These are phyloP conservation scores for Colletotrichum eleusines DNA, from an alignment of 2,329 filamentous ascomycete genomes.

Conservation along the genomic window DNA sequence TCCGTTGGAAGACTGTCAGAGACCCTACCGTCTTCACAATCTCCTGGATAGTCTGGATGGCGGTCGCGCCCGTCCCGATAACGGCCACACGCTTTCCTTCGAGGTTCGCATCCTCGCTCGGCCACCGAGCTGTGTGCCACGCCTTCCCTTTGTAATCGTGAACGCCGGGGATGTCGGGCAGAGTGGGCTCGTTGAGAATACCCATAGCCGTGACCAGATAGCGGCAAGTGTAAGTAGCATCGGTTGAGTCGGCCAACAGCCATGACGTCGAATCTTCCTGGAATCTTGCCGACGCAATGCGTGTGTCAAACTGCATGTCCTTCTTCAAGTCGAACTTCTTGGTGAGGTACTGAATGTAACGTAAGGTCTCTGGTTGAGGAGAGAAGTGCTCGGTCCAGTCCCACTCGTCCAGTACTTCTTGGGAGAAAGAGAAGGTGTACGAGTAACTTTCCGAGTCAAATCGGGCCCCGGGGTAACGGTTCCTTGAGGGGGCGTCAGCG, in stretches of 20 bases:
- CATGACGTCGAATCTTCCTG: conserved; percentile 46
- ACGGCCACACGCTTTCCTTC: conserved; percentile 60
- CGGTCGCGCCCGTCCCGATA: conserved; percentile 63
- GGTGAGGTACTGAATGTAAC: conserved; percentile 54
- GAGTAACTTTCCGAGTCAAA: conserved; percentile 61
- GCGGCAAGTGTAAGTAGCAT: conserved; percentile 44
- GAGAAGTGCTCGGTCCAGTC: conserved; percentile 53
- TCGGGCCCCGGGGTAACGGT: conserved; percentile 60
- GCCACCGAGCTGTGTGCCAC: conserved; percentile 61
- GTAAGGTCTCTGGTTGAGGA: conserved; percentile 51
- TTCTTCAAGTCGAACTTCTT: conserved; percentile 52
- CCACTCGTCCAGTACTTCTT: conserved; percentile 58
- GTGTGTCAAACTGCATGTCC: conserved; percentile 50
- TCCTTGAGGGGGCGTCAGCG: conserved; percentile 41
- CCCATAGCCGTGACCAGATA: conserved; percentile 53
- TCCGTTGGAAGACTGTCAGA: conserved; percentile 67
- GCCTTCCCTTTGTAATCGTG: conserved; percentile 55
- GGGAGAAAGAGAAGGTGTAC: conserved; percentile 58
- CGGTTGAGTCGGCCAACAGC: conserved; percentile 46
- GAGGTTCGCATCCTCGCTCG: conserved; percentile 57
- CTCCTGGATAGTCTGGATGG: conserved; percentile 58
- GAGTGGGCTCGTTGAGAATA: conserved; percentile 54
- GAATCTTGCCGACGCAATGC: conserved; percentile 48
- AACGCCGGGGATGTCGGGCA: conserved; percentile 55
- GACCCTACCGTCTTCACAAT: conserved; percentile 61